Evolutionary conservation across 1,284 basidiomycete species (phyloP).

Genomic region (Cryptococcus sp.): DNA sequence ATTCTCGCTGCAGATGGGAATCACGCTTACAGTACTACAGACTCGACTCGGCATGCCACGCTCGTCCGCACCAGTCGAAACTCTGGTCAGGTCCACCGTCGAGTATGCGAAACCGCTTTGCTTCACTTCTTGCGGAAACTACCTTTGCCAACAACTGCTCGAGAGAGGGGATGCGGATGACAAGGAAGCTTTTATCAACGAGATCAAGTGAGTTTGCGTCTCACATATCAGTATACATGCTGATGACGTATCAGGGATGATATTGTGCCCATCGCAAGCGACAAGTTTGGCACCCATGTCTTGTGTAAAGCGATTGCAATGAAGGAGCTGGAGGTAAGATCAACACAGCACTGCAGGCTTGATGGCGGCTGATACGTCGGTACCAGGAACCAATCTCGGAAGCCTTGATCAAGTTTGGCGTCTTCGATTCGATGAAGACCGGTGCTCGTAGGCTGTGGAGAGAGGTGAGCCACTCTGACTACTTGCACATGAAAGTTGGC

Average conservation of each 20-base stretch:
- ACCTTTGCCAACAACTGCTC: slow-evolving; percentile 49
- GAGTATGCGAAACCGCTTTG: slow-evolving; percentile 45
- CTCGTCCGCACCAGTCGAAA: slow-evolving; percentile 2
- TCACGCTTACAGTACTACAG: slow-evolving; percentile 6
- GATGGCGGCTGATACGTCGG: background rate
- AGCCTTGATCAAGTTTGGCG: slow-evolving; percentile 39
- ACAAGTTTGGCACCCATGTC: slow-evolving; percentile 50
- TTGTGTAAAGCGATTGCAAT: slow-evolving; percentile 44
- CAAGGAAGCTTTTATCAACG: slow-evolving; percentile 40
- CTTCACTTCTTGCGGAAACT: slow-evolving; percentile 48
- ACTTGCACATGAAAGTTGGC: background rate
- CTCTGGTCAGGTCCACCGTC: slow-evolving; percentile 36
- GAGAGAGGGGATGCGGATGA: slow-evolving; percentile 40
- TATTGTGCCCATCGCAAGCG: slow-evolving; percentile 45
- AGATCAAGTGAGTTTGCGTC: slow-evolving; percentile 32
- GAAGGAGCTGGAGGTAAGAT: slow-evolving; percentile 43
- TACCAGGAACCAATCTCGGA: slow-evolving; percentile 28
- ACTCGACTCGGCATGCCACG: slow-evolving; percentile 21
- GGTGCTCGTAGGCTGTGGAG: slow-evolving; percentile 47
- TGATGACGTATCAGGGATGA: slow-evolving; percentile 28
- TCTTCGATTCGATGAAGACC: slow-evolving; percentile 47
- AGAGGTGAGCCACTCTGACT: slow-evolving; percentile 27
- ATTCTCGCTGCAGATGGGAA: too few species aligned
- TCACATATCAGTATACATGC: background rate
- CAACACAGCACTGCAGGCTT: background rate